These are phyloP conservation scores for Pleurotus pulmonarius DNA, from an alignment of 768 basidiomycete species.

Conservation along the genomic window DNA sequence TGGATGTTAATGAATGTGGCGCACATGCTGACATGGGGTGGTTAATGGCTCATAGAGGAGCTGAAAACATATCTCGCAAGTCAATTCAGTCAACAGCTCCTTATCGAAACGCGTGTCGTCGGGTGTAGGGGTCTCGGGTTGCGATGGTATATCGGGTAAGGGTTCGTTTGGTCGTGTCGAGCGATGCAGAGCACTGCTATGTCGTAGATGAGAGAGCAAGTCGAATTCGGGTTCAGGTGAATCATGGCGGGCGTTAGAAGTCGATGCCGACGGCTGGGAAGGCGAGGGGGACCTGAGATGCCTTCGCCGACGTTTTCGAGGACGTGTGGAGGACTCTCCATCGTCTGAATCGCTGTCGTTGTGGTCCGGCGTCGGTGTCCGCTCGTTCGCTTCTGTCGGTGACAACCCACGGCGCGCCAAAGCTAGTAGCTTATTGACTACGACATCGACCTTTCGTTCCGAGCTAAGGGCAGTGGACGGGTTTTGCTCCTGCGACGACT, in stretches of 20 bases:
- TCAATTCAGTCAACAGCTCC: conserved; percentile 64
- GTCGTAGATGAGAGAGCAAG: conserved; percentile 9
- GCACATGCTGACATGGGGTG: conserved; percentile 91
- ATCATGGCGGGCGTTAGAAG: conserved; percentile 11
- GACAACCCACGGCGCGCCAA: conserved; percentile 30
- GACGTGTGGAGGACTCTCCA: neutral
- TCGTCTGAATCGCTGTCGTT: conserved; percentile 25
- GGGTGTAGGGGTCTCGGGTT: conserved; percentile 17
- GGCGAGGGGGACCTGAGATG: conserved; percentile 2
- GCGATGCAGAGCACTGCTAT: conserved; percentile 20
- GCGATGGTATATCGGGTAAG: conserved; percentile 22
- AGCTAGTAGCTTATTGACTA: conserved; percentile 50
- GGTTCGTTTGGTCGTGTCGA: conserved; percentile 28
- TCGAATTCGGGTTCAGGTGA: neutral
- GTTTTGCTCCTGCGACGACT: conserved; percentile 6
- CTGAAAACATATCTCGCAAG: conserved; percentile 89
- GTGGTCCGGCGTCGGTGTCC: conserved; percentile 19
- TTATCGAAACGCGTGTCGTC: conserved; percentile 46
- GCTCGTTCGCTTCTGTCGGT: conserved; percentile 6
- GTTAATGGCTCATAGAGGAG: conserved; percentile 85
- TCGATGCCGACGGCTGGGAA: conserved; percentile 12
- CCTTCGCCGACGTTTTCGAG: conserved; percentile 1
- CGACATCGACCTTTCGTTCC: conserved; percentile 42
- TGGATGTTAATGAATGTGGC: conserved; percentile 17
- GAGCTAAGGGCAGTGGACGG: conserved; percentile 11